Conservation (phyloP, 371 early-diverging fungal species). For the Mucor piriformis region DNA sequence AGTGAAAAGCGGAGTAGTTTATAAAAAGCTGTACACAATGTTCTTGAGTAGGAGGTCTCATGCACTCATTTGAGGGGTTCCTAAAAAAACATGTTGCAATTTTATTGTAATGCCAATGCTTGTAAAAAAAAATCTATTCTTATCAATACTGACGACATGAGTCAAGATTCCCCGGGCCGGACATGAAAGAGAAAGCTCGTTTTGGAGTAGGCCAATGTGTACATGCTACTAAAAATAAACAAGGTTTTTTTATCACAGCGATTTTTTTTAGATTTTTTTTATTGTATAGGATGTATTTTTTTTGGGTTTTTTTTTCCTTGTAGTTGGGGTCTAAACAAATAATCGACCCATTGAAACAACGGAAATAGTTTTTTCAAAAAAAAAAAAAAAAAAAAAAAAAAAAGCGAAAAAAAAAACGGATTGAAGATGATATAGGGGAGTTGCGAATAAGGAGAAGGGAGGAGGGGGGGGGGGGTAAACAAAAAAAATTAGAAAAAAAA, state of each 20-base stretch:
- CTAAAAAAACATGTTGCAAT: too few species aligned
- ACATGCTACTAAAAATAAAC: neutral
- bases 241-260: too few species aligned
- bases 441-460: neutral
- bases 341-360: slow-evolving; percentile 8
- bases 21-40: too few species aligned
- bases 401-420: slow-evolving; percentile 16
- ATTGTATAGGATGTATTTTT: neutral
- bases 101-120: too few species aligned
- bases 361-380: slow-evolving; percentile 6
- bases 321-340: slow-evolving; percentile 18
- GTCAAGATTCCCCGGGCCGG: too few species aligned
- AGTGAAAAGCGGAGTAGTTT: too few species aligned
- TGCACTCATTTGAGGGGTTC: too few species aligned
- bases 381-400: slow-evolving; percentile 14
- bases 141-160: too few species aligned
- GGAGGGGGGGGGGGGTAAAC: neutral
- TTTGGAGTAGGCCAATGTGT: too few species aligned
- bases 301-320: slow-evolving; percentile 4
- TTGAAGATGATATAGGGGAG: slow-evolving; percentile 1
- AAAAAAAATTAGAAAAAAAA: slow-evolving; percentile 14
- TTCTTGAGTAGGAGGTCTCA: too few species aligned
- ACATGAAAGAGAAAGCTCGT: too few species aligned
- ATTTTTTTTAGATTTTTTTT: neutral
- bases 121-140: too few species aligned